Evolutionary conservation across 306 rosid genomes (phyloP).

Genomic region (Vicia sativa): DNA sequence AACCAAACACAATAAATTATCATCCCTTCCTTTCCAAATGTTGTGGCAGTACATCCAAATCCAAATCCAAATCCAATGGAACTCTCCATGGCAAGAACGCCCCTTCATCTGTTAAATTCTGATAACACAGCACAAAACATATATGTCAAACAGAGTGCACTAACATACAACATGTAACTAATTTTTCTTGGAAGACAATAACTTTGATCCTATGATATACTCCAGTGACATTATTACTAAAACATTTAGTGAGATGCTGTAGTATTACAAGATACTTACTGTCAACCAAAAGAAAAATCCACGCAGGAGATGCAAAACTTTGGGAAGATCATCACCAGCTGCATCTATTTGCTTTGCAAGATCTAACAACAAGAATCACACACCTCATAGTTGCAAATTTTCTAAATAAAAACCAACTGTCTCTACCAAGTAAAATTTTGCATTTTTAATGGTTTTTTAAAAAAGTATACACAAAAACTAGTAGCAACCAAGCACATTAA

Average conservation of each 20-base stretch:
- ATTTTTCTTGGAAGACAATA: neutral
- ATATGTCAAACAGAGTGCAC: conserved; percentile 21
- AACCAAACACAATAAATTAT: neutral
- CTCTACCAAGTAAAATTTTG: too few species aligned
- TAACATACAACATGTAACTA: neutral
- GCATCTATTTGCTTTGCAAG: conserved; percentile 43
- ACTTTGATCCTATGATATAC: neutral
- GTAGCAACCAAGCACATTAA: too few species aligned
- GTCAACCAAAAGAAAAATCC: conserved; percentile 73
- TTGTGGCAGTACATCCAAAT: conserved; percentile 40
- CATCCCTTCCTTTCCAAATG: conserved; percentile 8
- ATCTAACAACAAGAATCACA: conserved; percentile 52
- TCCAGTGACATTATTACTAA: neutral
- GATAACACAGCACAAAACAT: neutral
- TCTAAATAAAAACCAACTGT: neutral
- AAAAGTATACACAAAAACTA: too few species aligned
- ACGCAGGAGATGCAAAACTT: conserved; percentile 63
- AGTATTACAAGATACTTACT: conserved; percentile 41
- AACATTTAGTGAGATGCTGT: conserved; percentile 15
- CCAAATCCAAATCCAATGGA: conserved; percentile 25
- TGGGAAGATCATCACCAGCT: conserved; percentile 43
- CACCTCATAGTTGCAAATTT: conserved; percentile 12
- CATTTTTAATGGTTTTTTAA: too few species aligned
- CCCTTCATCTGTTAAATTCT: conserved; percentile 34
- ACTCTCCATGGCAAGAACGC: conserved; percentile 64